Conservation (phyloP, 2,329 filamentous ascomycete genomes). For the Penicillium sp. region DNA sequence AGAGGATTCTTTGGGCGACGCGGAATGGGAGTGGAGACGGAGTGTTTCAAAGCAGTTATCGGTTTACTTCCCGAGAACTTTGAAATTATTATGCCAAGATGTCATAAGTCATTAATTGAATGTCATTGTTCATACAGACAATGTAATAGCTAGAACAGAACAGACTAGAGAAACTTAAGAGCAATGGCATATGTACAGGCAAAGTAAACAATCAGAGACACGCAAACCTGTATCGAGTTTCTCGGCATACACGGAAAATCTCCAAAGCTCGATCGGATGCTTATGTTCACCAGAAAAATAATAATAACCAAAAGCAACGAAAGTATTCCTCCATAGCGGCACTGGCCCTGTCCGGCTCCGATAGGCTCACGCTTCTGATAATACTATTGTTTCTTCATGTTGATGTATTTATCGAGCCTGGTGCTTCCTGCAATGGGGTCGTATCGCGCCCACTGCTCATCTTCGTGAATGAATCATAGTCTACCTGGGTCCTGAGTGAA, state of each 20-base stretch:
- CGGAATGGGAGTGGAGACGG: constrained; percentile 9
- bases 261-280: neutral
- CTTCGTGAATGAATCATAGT: neutral
- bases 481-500: neutral
- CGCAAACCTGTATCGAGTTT: neutral
- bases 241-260: neutral
- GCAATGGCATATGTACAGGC: neutral
- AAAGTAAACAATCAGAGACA: neutral
- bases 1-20: constrained; percentile 26
- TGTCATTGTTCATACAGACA: neutral
- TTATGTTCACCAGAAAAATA: constrained; percentile 1
- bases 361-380: neutral
- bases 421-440: neutral
- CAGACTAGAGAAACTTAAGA: neutral
- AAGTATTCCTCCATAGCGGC: neutral
- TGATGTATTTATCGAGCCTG: neutral
- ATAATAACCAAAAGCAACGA: neutral
- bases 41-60: neutral
- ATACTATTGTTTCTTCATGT: neutral
- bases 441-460: neutral
- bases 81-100: neutral
- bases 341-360: neutral
- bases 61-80: neutral
- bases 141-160: neutral
- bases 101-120: neutral